These are phyloP conservation scores for Spergularia marina DNA, from an alignment of 148 eudicot species.

Conservation along the genomic window DNA sequence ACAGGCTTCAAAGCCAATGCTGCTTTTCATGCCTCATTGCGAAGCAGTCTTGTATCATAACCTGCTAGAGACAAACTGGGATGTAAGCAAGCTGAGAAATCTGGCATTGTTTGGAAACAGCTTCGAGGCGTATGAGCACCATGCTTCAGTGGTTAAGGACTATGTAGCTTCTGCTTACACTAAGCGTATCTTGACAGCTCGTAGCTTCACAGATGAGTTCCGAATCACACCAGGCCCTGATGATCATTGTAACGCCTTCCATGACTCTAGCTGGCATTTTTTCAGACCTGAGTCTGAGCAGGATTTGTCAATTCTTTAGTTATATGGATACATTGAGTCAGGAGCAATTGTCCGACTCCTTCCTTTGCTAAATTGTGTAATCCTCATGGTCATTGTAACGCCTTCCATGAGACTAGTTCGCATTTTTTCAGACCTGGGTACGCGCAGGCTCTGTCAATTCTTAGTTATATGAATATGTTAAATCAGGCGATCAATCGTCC, in stretches of 20 bases:
- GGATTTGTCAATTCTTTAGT: conserved; percentile 35
- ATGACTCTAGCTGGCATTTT: conserved; percentile 76
- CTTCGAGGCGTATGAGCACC: conserved; percentile 54
- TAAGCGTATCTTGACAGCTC: conserved; percentile 51
- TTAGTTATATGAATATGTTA: too few species aligned
- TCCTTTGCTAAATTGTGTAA: background rate
- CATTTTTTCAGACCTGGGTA: too few species aligned
- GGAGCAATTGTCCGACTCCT: background rate
- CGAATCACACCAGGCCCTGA: conserved; percentile 41
- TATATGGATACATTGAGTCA: background rate
- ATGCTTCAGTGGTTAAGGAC: conserved; percentile 37
- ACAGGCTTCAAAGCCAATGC: conserved; percentile 45
- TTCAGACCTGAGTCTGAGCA: conserved; percentile 42
- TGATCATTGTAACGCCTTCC: conserved; percentile 62
- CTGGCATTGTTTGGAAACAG: conserved; percentile 67
- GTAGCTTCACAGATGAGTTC: conserved; percentile 48
- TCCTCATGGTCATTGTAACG: too few species aligned
- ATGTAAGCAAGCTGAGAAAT: conserved; percentile 35
- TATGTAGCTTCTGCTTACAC: conserved; percentile 35
- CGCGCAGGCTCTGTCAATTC: too few species aligned
- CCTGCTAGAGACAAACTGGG: conserved; percentile 69
- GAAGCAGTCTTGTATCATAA: conserved; percentile 79
- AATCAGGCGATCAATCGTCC: too few species aligned
- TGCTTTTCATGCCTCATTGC: conserved; percentile 91
- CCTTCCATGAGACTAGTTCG: too few species aligned